Percentiles rank a stretch among this genome's conserved stretches.
These are phyloP conservation scores for Barbarea vulgaris DNA, from an alignment of 345 rosid species.

Conservation along the genomic window DNA sequence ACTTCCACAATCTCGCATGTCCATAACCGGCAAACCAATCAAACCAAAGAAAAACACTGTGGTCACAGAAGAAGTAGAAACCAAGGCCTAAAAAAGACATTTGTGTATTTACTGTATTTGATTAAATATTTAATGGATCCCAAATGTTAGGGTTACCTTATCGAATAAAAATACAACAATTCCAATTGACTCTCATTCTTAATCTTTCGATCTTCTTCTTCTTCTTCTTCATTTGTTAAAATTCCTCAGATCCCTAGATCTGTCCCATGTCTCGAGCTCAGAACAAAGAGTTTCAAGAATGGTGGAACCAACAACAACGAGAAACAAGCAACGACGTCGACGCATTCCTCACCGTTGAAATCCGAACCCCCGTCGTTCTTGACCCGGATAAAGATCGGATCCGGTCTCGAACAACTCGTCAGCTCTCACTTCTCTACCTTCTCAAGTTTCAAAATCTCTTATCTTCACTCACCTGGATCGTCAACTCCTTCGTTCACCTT, in stretches of 20 bases:
- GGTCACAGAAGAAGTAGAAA: no score
- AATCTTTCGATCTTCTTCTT: not conserved
- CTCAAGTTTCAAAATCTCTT: constrained; percentile 72
- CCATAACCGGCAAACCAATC: no score
- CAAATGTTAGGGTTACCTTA: no score
- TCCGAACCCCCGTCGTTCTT: constrained; percentile 43
- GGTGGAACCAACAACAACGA: constrained; percentile 89
- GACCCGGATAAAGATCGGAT: constrained; percentile 59
- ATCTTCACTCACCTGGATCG: constrained; percentile 57
- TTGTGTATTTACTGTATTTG: no score
- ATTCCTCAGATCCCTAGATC: not conserved
- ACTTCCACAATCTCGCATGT: no score
- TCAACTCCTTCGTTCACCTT: constrained; percentile 47
- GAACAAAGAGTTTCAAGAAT: constrained; percentile 71
- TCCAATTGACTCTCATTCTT: no score
- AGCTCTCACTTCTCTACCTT: constrained; percentile 66
- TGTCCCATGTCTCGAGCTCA: constrained; percentile 53
- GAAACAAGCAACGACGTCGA: constrained; percentile 42
- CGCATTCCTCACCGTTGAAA: constrained; percentile 56
- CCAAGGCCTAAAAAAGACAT: no score
- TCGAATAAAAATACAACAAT: no score
- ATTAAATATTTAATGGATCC: no score
- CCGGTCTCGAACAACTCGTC: constrained; percentile 73
- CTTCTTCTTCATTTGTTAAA: not conserved
- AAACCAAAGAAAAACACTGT: no score